Evolutionary conservation across 768 basidiomycete species (phyloP), one percentile per base, ranked within the genome.

Genomic region (Rhizopogon vesiculosus): DNA sequence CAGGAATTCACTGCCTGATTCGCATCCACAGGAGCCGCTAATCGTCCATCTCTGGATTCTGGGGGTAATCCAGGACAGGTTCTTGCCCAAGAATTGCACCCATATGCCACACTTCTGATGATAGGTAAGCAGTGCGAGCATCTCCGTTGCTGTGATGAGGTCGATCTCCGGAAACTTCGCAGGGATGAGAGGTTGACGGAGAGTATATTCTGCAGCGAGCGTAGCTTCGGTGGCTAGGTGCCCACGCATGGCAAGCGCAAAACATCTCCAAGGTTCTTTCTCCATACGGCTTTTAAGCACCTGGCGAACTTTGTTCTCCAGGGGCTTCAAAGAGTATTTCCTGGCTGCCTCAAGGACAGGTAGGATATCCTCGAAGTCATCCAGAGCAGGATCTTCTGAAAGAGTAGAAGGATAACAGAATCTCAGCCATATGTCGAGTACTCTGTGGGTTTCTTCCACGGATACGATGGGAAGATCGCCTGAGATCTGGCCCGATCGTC

Each of bases 221-320:
- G 54, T 50, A 1, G 62, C 64, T 50, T 66, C 59, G 1, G 55
- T 45, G n/a, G 58, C 35, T 5, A 67, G 53, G 18, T 60, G 41
- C 31, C 62, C 66, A 13, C 58, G 62, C 42, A 62, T 53, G 16
- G 66, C 64, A 18, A 72, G 56, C 15, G 70, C 69, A 51, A 64
- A 72, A 5, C 61, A 57, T 8, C 61, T 59, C 18, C 69, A 18
- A 5, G 70, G 61, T 28, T 61, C 61, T 45, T 51, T 48, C 12
- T 62, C 54, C 33, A 57, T 13, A 25, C 55, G 59, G 44, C 52
- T 40, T 33, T 41, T 39, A 25, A 69, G 59, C 33, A 56, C 56
- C 7, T 63, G 51, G 12, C 58, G 57, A 40, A 69, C 51, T 38
- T 50, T 55, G 13, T 50, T 52, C 50, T 54, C 53, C 18, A 54